These are phyloP conservation scores for Fusarium sp. DNA, from an alignment of 2,329 filamentous ascomycete genomes.

Conservation along the genomic window DNA sequence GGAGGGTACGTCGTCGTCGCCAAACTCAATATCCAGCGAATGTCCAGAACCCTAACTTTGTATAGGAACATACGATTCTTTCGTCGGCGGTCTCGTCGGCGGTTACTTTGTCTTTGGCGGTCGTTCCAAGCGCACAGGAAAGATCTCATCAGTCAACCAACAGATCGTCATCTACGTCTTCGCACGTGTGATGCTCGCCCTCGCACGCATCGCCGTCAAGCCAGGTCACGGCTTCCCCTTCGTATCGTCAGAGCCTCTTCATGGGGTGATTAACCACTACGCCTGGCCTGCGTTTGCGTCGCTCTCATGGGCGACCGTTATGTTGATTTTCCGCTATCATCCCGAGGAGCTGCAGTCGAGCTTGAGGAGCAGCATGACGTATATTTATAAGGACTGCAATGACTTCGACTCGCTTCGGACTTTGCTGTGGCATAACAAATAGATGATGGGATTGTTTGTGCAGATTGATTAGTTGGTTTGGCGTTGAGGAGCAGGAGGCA, in stretches of 20 bases:
- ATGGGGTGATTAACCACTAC: constrained; percentile 71
- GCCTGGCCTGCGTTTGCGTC: constrained; percentile 95
- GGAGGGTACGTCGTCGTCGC: constrained; percentile 61
- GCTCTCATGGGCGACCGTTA: constrained; percentile 91
- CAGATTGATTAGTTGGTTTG: constrained; percentile 32
- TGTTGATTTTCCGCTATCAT: constrained; percentile 95
- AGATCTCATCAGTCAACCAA: constrained; percentile 86
- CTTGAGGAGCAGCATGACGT: constrained; percentile 94
- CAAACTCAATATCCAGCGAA: not conserved
- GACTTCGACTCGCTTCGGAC: constrained; percentile 89
- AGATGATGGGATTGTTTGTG: constrained; percentile 38
- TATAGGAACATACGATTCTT: constrained; percentile 79
- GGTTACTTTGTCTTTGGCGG: constrained; percentile 93
- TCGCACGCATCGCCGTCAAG: constrained; percentile 86
- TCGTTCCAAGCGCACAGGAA: constrained; percentile 71
- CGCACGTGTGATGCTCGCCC: constrained; percentile 85
- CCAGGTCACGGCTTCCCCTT: constrained; percentile 65
- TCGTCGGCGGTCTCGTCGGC: constrained; percentile 87
- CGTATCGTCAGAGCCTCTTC: constrained; percentile 63
- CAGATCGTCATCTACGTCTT: constrained; percentile 99
- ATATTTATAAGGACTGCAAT: constrained; percentile 93
- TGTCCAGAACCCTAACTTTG: not conserved
- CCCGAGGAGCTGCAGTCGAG: constrained; percentile 92
- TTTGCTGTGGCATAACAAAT: constrained; percentile 87
- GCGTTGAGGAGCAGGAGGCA: constrained; percentile 31